A percentile compares a stretch with the other conserved stretches of the same genome.
These are phyloP conservation scores for Suhomyces pyralidae DNA, from an alignment of 805 yeast species.

Conservation along the genomic window DNA sequence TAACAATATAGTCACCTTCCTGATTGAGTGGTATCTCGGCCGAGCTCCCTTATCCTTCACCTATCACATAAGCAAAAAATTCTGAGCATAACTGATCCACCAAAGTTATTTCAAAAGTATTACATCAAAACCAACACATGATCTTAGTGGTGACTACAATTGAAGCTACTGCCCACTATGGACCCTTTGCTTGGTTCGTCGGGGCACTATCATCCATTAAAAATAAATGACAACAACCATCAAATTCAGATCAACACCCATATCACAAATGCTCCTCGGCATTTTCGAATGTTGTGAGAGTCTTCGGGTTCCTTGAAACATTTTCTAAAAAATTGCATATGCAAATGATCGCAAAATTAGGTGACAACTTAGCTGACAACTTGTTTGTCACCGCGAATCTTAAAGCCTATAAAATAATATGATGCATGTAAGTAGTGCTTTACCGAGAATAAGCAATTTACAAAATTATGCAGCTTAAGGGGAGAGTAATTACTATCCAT, in stretches of 20 bases:
- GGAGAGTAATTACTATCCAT: not conserved
- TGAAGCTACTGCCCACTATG: not conserved
- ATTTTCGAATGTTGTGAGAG: not conserved
- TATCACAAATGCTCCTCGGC: not conserved
- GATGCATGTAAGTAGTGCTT: not conserved
- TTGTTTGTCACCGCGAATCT: not conserved
- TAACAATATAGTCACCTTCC: not conserved
- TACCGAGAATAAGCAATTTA: not conserved
- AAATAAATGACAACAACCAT: not conserved
- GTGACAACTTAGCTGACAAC: not conserved
- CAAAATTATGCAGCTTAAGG: not conserved
- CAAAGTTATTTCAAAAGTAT: not conserved
- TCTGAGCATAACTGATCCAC: not conserved
- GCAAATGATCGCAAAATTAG: not conserved
- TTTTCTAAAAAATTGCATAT: not conserved
- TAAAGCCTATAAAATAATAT: not conserved
- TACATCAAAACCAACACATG: not conserved
- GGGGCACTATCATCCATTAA: not conserved
- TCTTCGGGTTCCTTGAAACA: not conserved
- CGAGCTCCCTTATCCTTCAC: not conserved
- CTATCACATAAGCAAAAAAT: not conserved
- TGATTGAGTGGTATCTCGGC: not conserved
- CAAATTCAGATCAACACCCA: not conserved
- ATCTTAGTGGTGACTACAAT: not conserved
- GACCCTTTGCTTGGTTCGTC: not conserved